Evolutionary conservation across 2,329 filamentous ascomycete genomes (phyloP).

Genomic region (Zymoseptoria pseudotritici): DNA sequence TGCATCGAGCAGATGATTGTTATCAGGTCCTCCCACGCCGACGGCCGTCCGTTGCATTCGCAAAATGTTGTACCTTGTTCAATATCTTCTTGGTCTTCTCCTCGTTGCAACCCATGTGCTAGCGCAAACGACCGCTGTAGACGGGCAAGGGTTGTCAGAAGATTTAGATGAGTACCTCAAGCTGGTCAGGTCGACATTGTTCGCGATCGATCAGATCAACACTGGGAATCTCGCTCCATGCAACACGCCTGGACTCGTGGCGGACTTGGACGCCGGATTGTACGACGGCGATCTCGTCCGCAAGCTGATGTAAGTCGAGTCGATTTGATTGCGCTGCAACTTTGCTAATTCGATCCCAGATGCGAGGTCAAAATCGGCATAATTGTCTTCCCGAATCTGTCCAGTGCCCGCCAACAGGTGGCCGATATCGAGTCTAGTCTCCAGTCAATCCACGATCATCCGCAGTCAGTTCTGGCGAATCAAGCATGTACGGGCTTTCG

Average conservation of each 20-base stretch:
- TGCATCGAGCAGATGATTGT: neutral
- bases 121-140: neutral
- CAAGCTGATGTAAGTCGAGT: neutral
- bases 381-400: constrained; percentile 2
- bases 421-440: neutral
- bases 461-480: neutral
- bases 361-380: constrained; percentile 1
- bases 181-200: neutral
- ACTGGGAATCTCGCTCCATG: neutral
- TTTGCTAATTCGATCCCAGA: neutral
- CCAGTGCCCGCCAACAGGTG: neutral
- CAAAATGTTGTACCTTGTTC: neutral
- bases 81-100: neutral
- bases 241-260: neutral
- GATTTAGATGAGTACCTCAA: neutral
- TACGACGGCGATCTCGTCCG: neutral
- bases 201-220: neutral
- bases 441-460: neutral
- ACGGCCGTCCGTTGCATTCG: neutral
- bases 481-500: neutral
- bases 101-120: neutral
- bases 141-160: neutral
- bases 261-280: neutral
- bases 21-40: neutral
- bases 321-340: neutral